A percentile compares a stretch with the other conserved stretches of the same genome.
Conservation (phyloP, 306 rosid genomes). For the Lathyrus sativus region DNA sequence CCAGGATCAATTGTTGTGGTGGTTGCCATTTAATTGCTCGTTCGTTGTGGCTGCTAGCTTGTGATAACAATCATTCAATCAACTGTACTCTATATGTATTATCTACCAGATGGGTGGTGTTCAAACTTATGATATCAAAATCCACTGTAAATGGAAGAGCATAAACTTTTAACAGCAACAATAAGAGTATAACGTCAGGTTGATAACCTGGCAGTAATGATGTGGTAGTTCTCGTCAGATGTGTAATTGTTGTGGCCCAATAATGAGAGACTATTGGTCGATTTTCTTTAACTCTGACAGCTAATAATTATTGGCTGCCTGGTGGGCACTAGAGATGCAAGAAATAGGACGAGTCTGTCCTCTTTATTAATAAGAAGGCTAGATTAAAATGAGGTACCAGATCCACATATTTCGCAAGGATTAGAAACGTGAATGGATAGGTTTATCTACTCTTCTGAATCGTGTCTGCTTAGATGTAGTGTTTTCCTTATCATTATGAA, state of each 20-base stretch:
- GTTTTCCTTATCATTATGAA: conserved; percentile 35
- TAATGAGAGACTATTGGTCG: conserved; percentile 35
- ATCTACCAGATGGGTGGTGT: conserved; percentile 18
- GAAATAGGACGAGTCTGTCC: conserved; percentile 12
- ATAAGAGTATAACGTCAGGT: not conserved
- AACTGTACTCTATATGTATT: conserved; percentile 9
- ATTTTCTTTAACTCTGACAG: conserved; percentile 6
- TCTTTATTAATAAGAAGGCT: conserved; percentile 22
- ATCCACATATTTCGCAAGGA: conserved; percentile 22
- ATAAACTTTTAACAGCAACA: conserved; percentile 21
- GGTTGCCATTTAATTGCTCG: conserved; percentile 5
- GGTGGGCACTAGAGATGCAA: not conserved
- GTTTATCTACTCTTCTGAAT: conserved; percentile 33
- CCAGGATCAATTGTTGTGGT: conserved; percentile 14
- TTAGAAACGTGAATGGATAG: conserved; percentile 57
- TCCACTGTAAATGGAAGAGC: conserved; percentile 17
- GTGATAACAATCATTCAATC: conserved; percentile 3
- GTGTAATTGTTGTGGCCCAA: conserved; percentile 23
- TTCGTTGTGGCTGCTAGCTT: conserved; percentile 9
- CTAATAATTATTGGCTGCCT: not conserved
- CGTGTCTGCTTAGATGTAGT: conserved; percentile 38
- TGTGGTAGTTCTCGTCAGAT: conserved; percentile 2
- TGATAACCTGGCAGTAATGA: conserved; percentile 18
- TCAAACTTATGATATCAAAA: conserved; percentile 14
- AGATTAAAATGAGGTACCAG: conserved; percentile 6